Evolutionary conservation across 345 rosid genomes (phyloP).

Genomic region (Gossypium herbaceum): DNA sequence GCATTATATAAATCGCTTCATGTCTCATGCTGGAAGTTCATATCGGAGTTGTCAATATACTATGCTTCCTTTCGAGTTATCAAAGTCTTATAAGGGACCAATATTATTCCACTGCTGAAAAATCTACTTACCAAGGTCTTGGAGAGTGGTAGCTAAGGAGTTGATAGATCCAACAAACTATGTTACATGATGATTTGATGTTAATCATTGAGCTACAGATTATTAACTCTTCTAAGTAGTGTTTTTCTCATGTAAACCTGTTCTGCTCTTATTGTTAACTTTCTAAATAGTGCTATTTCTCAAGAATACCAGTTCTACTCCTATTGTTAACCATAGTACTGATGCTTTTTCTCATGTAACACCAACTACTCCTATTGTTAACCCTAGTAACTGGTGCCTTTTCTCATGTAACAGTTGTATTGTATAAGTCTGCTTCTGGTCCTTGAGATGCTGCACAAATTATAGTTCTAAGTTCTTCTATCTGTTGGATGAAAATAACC

Average conservation of each 20-base stretch:
- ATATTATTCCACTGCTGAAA: not conserved
- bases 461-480: constrained; percentile 2
- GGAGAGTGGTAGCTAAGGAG: not conserved
- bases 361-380: not conserved
- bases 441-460: not conserved
- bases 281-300: not conserved
- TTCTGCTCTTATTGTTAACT: not conserved
- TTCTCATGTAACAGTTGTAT: not conserved
- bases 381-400: not conserved
- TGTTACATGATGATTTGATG: not conserved
- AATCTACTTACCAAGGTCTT: not conserved
- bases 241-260: not conserved
- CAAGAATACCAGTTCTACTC: not conserved
- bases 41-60: not conserved
- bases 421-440: not conserved
- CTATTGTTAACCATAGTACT: not conserved
- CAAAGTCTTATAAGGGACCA: not conserved
- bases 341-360: not conserved
- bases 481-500: not conserved
- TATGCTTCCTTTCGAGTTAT: not conserved
- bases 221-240: not conserved
- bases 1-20: not conserved
- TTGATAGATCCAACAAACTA: not conserved
- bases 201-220: not conserved
- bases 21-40: not conserved